Base-by-base conservation (phyloP, 2,329 filamentous ascomycete genomes). In the Xylaria digitata region DNA sequence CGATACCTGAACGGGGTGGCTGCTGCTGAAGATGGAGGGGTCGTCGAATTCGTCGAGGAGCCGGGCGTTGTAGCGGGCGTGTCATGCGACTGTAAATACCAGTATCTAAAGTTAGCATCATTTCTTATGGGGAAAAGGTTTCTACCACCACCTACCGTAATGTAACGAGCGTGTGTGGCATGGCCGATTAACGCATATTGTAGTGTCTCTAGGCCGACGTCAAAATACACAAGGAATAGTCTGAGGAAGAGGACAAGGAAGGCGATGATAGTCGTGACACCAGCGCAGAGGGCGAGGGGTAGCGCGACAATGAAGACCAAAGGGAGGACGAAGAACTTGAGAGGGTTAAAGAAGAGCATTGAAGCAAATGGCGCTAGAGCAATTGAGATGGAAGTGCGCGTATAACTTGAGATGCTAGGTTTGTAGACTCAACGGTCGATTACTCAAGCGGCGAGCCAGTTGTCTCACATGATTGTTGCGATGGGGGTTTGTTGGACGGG, bases 211-310 rank as follows among this genome's bases (percentile, higher is more conserved):
- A 87, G 77, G 49, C 82, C 85, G 58, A 92, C 81, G 73, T 91
- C 88, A 67, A 90, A 78, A 74, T 91, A 91, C 63, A 91, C 85
- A 58, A 90, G 75, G 52, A 85, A 80, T 26, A 89, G 84, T 26
- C 89, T 85, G 68, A 90, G 78, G 73, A 87, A 83, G 55, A 92
- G 84, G 42, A 90, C 82, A 43, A 85, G 81, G 70, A 90, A 86
- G 45, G 90, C 88, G 54, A 91, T 71, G 4, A 83, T 84, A 61
- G 89, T 88, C 37, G 90, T 92, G 69, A 91, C 79, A 69, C 84
- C 85, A 59, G 90, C 90, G 61, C 89, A 85, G 56, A 91, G 75
- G 71, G 87, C 83, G 60, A 92, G 82, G 8, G 90, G 89, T 13
- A 91, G 79, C 23, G 88, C 89, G 73, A 90, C 81, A 69, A 90